Percentiles rank a stretch among this genome's conserved stretches.
Evolutionary conservation across 2,329 filamentous ascomycete genomes (phyloP).

Genomic region (Talaromyces pinophilus): DNA sequence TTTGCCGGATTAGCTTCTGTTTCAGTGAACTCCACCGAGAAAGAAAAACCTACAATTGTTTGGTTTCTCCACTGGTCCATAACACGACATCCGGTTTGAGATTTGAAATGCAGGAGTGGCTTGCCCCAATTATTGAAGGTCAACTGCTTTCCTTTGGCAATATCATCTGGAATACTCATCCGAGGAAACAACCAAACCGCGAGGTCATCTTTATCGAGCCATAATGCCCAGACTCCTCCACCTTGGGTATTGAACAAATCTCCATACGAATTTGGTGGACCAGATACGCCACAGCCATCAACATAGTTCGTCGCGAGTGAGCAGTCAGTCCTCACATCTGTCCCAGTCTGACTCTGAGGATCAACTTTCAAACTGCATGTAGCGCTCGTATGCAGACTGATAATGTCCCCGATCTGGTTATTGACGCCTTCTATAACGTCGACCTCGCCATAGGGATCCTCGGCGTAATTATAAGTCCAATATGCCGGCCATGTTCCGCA

Average conservation of each 20-base stretch:
- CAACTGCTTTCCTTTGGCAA: constrained; percentile 56
- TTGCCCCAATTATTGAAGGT: constrained; percentile 66
- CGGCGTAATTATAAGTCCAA: constrained; percentile 37
- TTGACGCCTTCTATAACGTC: constrained; percentile 81
- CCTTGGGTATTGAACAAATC: constrained; percentile 68
- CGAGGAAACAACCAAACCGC: constrained; percentile 81
- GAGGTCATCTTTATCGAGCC: constrained; percentile 74
- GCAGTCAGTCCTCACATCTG: constrained; percentile 58
- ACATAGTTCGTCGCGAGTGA: constrained; percentile 50
- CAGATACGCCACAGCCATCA: constrained; percentile 62
- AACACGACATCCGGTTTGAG: constrained; percentile 70
- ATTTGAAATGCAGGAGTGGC: constrained; percentile 54
- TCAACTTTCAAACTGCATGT: constrained; percentile 59
- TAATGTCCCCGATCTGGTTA: constrained; percentile 56
- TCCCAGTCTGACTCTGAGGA: constrained; percentile 51
- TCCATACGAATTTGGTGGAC: constrained; percentile 59
- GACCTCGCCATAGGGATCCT: constrained; percentile 63
- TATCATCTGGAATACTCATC: constrained; percentile 63
- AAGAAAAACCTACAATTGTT: constrained; percentile 57
- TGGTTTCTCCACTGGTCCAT: constrained; percentile 68
- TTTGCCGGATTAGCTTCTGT: constrained; percentile 14
- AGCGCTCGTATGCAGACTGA: constrained; percentile 67
- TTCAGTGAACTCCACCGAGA: neutral
- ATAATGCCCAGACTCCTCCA: constrained; percentile 71
- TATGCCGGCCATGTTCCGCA: constrained; percentile 57